A percentile compares a stretch with the other conserved stretches of the same genome.
These are phyloP conservation scores for Diaporthe longicolla DNA, from an alignment of 2,329 filamentous ascomycete species.

Conservation along the genomic window DNA sequence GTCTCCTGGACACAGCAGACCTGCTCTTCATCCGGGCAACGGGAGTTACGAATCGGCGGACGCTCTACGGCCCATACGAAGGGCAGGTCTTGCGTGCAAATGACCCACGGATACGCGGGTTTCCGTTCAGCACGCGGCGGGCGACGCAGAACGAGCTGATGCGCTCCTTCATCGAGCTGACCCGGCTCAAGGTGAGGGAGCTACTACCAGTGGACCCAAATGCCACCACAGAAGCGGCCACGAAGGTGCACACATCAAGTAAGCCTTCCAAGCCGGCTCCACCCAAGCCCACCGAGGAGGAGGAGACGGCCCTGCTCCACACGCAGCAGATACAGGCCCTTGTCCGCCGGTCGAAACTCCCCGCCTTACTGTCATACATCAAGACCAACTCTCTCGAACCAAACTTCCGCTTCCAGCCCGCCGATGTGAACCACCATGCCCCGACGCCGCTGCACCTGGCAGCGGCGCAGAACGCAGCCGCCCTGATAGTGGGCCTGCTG, in stretches of 20 bases:
- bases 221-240: slow-evolving; percentile 51
- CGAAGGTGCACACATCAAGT: slow-evolving; percentile 60
- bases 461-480: slow-evolving; percentile 82
- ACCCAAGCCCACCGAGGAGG: slow-evolving; percentile 82
- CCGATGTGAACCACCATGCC: slow-evolving; percentile 81
- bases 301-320: slow-evolving; percentile 85
- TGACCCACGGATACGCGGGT: slow-evolving; percentile 85
- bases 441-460: slow-evolving; percentile 89
- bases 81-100: slow-evolving; percentile 85
- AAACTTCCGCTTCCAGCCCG: slow-evolving; percentile 82
- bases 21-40: slow-evolving; percentile 91
- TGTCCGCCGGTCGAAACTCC: slow-evolving; percentile 90
- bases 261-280: slow-evolving; percentile 62
- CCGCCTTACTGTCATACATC: slow-evolving; percentile 87
- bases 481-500: slow-evolving; percentile 83
- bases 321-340: slow-evolving; percentile 91
- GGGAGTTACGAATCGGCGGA: slow-evolving; percentile 86
- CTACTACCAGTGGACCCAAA: slow-evolving; percentile 75
- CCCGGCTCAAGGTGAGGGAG: slow-evolving; percentile 86
- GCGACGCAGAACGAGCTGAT: slow-evolving; percentile 96
- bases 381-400: slow-evolving; percentile 79
- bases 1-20: slow-evolving; percentile 85
- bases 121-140: slow-evolving; percentile 92
- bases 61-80: slow-evolving; percentile 92
- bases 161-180: slow-evolving; percentile 94